These are phyloP conservation scores for Haplosporangium gracile DNA, from an alignment of 192 early-diverging fungal species.

Conservation along the genomic window DNA sequence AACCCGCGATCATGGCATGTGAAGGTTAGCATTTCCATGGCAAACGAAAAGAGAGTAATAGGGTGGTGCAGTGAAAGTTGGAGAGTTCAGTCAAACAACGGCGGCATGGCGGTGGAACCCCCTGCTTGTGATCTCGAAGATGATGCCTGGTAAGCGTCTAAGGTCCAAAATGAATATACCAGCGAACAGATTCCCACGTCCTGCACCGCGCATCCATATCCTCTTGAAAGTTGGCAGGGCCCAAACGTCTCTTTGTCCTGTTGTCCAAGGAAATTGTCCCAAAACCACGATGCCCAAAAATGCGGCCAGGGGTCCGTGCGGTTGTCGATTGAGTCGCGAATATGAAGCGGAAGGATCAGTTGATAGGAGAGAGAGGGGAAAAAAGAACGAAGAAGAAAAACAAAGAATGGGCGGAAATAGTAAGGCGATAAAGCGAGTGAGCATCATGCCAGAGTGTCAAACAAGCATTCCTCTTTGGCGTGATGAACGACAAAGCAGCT, in stretches of 20 bases:
- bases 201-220: background rate
- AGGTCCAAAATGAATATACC: background rate
- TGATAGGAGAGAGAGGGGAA: constrained; percentile 13
- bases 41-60: background rate
- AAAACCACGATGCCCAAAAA: background rate
- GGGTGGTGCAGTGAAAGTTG: background rate
- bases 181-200: background rate
- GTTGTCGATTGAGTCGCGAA: constrained; percentile 2
- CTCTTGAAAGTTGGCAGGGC: background rate
- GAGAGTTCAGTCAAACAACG: background rate
- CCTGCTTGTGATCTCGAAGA: constrained; percentile 1
- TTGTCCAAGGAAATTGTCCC: background rate
- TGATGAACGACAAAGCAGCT: background rate
- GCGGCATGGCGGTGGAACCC: background rate
- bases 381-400: constrained; percentile 16
- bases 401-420: constrained; percentile 16
- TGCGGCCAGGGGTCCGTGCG: background rate
- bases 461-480: constrained; percentile 29
- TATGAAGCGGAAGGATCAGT: background rate
- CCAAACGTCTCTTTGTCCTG: background rate
- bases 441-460: constrained; percentile 7
- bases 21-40: background rate
- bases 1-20: background rate
- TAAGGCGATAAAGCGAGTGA: constrained; percentile 28
- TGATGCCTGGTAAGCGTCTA: background rate